phyloP scores from a whole-genome alignment of 108 stramenopile species.

The Nitzschia inconspicua region DNA sequence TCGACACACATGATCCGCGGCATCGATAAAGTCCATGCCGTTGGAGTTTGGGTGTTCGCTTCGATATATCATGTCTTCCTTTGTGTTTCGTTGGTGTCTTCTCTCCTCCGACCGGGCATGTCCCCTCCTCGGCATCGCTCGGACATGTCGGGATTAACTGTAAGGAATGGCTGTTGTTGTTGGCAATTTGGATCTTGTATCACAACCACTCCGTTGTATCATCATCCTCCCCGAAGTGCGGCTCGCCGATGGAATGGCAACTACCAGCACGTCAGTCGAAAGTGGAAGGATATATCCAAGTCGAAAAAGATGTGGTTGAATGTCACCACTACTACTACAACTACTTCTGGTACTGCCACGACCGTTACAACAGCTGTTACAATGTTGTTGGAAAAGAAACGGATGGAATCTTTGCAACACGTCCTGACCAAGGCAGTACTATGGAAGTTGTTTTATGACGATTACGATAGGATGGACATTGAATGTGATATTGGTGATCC shows the following conservation, averaged over 20 bases:
- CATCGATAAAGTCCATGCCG: too few relatives aligned
- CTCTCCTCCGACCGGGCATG: too few relatives aligned
- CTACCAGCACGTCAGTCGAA: constrained; percentile 15
- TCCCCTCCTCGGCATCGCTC: too few relatives aligned
- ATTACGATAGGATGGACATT: constrained; percentile 23
- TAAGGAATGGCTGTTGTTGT: too few relatives aligned
- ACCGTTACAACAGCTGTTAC: constrained; percentile 9
- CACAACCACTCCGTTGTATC: too few relatives aligned
- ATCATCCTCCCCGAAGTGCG: too few relatives aligned
- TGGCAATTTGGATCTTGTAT: too few relatives aligned
- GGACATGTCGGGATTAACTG: too few relatives aligned
- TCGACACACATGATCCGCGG: too few relatives aligned
- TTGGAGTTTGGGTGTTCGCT: too few relatives aligned
- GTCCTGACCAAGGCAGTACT: constrained; percentile 29
- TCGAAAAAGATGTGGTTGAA: constrained; percentile 18
- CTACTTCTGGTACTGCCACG: neutral
- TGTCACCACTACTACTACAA: neutral
- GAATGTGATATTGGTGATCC: constrained; percentile 37
- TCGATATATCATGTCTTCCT: too few relatives aligned
- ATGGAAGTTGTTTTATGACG: constrained; percentile 20
- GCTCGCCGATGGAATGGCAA: constrained; percentile 28
- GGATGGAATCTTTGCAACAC: constrained; percentile 31
- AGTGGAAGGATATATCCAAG: constrained; percentile 17
- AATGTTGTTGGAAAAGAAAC: constrained; percentile 29
- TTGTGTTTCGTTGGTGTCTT: too few relatives aligned